A percentile compares a stretch with the other conserved stretches of the same genome.
Conservation (phyloP, 2,329 filamentous ascomycete species). For the Didymella keratinophila region DNA sequence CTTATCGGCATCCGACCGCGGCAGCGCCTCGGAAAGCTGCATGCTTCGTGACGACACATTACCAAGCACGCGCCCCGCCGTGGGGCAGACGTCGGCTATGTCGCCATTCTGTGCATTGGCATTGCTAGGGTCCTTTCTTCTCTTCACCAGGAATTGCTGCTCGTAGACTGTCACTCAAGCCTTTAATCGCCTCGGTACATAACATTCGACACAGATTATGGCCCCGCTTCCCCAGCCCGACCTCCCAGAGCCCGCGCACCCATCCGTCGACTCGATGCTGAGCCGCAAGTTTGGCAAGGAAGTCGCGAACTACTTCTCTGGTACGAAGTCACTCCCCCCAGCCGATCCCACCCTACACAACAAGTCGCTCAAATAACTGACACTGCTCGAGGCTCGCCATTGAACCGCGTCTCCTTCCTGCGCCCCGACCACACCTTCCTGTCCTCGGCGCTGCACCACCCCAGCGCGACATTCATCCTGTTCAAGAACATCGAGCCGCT, state of each 20-base stretch:
- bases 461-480: conserved; percentile 75
- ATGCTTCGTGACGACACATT: conserved; percentile 20
- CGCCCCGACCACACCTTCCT: conserved; percentile 76
- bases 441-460: conserved; percentile 69
- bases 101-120: background rate
- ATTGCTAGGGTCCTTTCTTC: background rate
- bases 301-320: conserved; percentile 82
- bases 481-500: conserved; percentile 82
- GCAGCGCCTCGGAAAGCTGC: conserved; percentile 3
- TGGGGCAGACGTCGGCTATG: conserved; percentile 22
- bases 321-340: conserved; percentile 29
- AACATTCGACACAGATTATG: too few relatives aligned
- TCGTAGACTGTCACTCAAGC: background rate
- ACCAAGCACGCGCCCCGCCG: conserved; percentile 24
- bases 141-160: background rate
- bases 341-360: too few relatives aligned
- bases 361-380: background rate
- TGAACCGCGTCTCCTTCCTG: conserved; percentile 83
- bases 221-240: conserved; percentile 51
- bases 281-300: conserved; percentile 80
- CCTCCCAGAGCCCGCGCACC: conserved; percentile 66
- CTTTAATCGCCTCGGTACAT: too few relatives aligned
- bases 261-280: conserved; percentile 72
- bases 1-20: conserved; percentile 11
- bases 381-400: conserved; percentile 64